A percentile compares a stretch with the other conserved stretches of the same genome.
Evolutionary conservation across 495 filamentous ascomycete genomes (phyloP).

Genomic region (Xylaria cubensis): DNA sequence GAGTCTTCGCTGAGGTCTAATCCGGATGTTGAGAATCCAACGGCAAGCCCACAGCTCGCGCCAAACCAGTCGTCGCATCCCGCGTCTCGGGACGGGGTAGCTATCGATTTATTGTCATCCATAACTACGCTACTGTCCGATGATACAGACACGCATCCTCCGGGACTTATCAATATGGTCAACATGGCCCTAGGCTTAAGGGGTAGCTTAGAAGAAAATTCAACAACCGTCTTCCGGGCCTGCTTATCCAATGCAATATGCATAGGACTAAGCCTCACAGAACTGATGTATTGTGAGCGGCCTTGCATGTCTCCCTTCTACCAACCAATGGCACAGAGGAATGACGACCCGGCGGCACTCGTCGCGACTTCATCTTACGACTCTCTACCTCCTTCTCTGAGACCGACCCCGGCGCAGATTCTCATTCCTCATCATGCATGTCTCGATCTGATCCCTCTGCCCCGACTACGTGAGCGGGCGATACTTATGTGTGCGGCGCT

Average conservation of each 20-base stretch:
- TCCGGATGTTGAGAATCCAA: not conserved
- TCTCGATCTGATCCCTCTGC: slow-evolving; percentile 54
- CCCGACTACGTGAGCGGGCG: slow-evolving; percentile 44
- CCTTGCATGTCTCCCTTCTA: slow-evolving; percentile 48
- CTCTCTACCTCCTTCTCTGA: slow-evolving; percentile 44
- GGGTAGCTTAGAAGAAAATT: slow-evolving; percentile 21
- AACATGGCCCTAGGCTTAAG: not conserved
- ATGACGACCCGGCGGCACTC: not conserved
- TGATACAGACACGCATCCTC: not conserved
- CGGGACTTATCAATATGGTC: not conserved
- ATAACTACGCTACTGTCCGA: not conserved
- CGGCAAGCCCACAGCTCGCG: not conserved
- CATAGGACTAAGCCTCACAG: slow-evolving; percentile 41
- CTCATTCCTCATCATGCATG: slow-evolving; percentile 53
- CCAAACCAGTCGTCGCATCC: not conserved
- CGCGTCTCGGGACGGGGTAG: not conserved
- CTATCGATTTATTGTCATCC: not conserved
- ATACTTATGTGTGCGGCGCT: slow-evolving; percentile 46
- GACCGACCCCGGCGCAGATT: slow-evolving; percentile 54
- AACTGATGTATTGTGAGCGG: slow-evolving; percentile 34
- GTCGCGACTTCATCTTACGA: slow-evolving; percentile 22
- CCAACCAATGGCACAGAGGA: slow-evolving; percentile 30
- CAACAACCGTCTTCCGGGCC: slow-evolving; percentile 35
- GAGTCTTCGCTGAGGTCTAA: not conserved
- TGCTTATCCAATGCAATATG: slow-evolving; percentile 47